A percentile compares a stretch with the other conserved stretches of the same genome.
These are phyloP conservation scores for Boletus huronensis DNA, from an alignment of 768 basidiomycete genomes.

Conservation along the genomic window DNA sequence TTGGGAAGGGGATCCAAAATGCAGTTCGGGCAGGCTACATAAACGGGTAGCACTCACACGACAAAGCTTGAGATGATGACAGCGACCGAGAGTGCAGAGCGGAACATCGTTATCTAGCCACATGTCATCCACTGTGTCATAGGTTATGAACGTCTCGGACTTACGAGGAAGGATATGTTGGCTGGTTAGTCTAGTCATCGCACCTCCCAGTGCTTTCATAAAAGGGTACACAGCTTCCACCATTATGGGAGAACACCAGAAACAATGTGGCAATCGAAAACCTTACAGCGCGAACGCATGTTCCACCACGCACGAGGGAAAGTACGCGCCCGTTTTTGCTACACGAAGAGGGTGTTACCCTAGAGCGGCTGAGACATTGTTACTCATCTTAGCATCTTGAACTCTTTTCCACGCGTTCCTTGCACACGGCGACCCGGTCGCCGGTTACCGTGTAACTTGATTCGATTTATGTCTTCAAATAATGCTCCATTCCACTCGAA, in stretches of 20 bases:
- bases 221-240: neutral
- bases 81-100: neutral
- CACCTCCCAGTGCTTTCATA: neutral
- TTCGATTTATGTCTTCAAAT: neutral
- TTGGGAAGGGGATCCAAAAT: neutral
- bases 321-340: neutral
- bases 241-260: neutral
- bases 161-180: too few species aligned
- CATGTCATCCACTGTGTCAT: neutral
- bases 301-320: neutral
- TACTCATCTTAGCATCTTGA: neutral
- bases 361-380: neutral
- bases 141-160: neutral
- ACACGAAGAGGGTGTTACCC: neutral
- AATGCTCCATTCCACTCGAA: neutral
- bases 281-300: neutral
- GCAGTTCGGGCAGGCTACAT: neutral
- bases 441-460: neutral
- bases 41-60: neutral
- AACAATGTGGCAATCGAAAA: neutral
- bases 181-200: neutral
- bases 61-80: neutral
- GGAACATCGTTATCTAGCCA: neutral
- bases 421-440: neutral
- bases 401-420: neutral